These are phyloP conservation scores for Volvariella surrecta DNA, from an alignment of 1,284 basidiomycete species.

Conservation along the genomic window DNA sequence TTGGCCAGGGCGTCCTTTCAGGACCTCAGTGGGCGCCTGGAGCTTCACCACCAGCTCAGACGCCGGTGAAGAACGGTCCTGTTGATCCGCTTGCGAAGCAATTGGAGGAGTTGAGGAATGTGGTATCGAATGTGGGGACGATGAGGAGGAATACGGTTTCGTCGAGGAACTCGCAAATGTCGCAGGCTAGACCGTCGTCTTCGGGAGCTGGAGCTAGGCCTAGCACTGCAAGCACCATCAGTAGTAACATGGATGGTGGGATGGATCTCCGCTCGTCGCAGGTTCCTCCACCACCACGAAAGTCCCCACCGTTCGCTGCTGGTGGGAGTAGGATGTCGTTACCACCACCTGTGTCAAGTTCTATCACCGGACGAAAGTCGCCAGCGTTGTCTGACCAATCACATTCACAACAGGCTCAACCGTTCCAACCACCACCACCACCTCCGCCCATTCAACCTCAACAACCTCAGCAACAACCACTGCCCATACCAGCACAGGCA, in stretches of 20 bases:
- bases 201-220: no score
- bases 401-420: background rate
- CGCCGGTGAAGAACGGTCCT: constrained; percentile 13
- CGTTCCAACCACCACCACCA: background rate
- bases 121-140: constrained; percentile 29
- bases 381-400: background rate
- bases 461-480: background rate
- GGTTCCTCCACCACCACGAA: no score
- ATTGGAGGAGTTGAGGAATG: constrained; percentile 44
- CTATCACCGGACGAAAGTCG: background rate
- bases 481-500: background rate
- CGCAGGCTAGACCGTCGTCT: no score
- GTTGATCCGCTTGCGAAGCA: constrained; percentile 72
- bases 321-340: no score
- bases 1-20: constrained; percentile 2
- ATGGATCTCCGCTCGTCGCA: no score
- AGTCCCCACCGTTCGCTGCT: no score
- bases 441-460: background rate
- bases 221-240: no score
- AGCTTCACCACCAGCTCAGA: constrained; percentile 23
- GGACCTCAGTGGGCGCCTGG: constrained; percentile 19
- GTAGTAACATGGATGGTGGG: no score
- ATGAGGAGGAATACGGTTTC: constrained; percentile 29
- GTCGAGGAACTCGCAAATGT: no score
- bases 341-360: no score